Evolutionary conservation across 352 stramenopile species (phyloP), one percentile per base, ranked within the genome.

Genomic region (Pythium aphanidermatum): DNA sequence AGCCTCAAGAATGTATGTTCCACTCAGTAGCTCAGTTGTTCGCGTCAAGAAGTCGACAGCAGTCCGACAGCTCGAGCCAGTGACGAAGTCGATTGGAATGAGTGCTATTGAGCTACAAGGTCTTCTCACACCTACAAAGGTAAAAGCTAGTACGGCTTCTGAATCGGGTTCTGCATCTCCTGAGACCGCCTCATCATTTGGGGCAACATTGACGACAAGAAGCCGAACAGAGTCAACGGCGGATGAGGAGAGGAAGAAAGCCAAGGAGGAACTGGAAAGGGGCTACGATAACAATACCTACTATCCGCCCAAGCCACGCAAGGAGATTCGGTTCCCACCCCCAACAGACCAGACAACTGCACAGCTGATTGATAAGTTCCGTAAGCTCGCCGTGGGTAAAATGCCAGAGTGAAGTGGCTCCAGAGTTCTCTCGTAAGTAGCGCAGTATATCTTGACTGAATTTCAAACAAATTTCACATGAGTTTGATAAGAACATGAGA

Each of bases 341-440:
- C 75, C 80, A 1, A 70, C 50, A 1, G 71, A 87, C 38, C 61
- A 82, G 51, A 84, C 70, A 6, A 83, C 77, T 3, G 67, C 60
- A 1, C 71, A 90, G 29, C 60, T 87, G 33, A 82, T 92, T 32
- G 73, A 87, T 30, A 92, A 90, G 34, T 90, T 85, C 47, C 66
- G 77, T 8, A 92, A 90, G 57, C 75, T 92, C 16, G 70, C 80
- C 14, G 75, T 87, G 0, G 75, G 80, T 21, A 85, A 81, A 37
- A 36, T 86, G 28, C 71, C 72, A 1, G 54, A 65, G 25, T 31
- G 24, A 19, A 34, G 29, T 34, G 14, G 10, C 11, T 34, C 29
- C 29, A 14, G 29, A 34, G 29, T 14, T 14, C n/a, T n/a, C n/a
- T n/a, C n/a, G n/a, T n/a, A n/a, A n/a, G 41, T 39, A 49, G 41